A percentile compares a stretch with the other conserved stretches of the same genome.
These are phyloP conservation scores for Piper betle DNA, from an alignment of 164 flowering plant genomes.

Conservation along the genomic window DNA sequence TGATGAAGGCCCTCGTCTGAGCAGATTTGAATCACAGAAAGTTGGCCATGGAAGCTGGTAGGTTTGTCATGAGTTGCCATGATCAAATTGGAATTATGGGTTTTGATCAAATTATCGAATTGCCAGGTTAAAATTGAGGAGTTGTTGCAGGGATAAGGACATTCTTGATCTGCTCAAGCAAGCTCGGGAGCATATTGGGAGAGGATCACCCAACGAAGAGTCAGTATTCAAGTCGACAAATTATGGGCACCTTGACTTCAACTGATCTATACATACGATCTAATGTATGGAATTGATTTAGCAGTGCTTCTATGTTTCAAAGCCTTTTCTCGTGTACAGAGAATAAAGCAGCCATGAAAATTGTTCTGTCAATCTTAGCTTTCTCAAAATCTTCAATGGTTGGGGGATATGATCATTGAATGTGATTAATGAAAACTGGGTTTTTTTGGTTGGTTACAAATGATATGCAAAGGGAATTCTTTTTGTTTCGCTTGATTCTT, in stretches of 20 bases:
- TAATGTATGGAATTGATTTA: no score
- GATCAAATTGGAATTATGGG: not conserved
- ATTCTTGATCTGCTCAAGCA: constrained; percentile 1
- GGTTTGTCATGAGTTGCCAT: not conserved
- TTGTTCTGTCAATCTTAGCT: no score
- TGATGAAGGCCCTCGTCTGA: constrained; percentile 57
- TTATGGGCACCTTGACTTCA: constrained; percentile 5
- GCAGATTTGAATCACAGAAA: constrained; percentile 14
- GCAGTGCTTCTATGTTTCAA: no score
- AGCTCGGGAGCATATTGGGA: constrained; percentile 1
- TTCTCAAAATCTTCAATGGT: no score
- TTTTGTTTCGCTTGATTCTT: no score
- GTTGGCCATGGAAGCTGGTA: constrained; percentile 24
- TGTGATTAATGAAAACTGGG: no score
- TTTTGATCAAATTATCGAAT: not conserved
- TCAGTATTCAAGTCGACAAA: not conserved
- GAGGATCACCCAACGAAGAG: not conserved
- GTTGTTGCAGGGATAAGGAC: not conserved
- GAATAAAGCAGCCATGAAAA: no score
- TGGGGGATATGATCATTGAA: no score
- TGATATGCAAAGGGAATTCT: no score
- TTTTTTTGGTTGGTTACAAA: no score
- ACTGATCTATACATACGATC: constrained; percentile 19
- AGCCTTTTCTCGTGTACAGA: no score
- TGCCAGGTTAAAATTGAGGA: not conserved